Evolutionary conservation across 2,329 filamentous ascomycete genomes (phyloP).

Genomic region (Colletotrichum sansevieriae): DNA sequence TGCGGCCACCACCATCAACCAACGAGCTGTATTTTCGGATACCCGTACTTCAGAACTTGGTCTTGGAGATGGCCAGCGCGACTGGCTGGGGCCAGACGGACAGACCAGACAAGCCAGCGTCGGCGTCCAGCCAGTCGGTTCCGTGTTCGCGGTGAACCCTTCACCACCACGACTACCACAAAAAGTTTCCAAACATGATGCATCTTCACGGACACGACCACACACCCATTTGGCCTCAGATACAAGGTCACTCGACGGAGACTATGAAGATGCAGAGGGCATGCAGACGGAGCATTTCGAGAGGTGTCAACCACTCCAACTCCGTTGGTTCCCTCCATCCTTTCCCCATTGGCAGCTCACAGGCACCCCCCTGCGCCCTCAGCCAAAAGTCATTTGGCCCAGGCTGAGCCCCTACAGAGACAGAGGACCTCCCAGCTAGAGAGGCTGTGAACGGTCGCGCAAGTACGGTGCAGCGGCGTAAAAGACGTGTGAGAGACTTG

Average conservation of each 20-base stretch:
- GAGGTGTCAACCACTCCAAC: constrained; percentile 11
- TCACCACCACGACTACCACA: too few relatives aligned
- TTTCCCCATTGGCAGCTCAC: constrained; percentile 34
- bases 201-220: constrained; percentile 15
- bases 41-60: not conserved
- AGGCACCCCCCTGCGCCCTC: constrained; percentile 28
- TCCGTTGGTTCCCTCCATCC: constrained; percentile 36
- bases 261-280: constrained; percentile 18
- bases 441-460: constrained; percentile 12
- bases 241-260: constrained; percentile 5
- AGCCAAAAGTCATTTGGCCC: constrained; percentile 24
- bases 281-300: constrained; percentile 13
- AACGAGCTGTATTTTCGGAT: not conserved
- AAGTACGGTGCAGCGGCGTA: constrained; percentile 13
- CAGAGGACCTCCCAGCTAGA: constrained; percentile 2
- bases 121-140: too few relatives aligned
- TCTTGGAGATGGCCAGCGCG: not conserved
- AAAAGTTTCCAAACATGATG: not conserved
- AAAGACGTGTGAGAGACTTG: constrained; percentile 10
- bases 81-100: not conserved
- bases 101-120: too few relatives aligned
- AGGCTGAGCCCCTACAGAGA: constrained; percentile 18
- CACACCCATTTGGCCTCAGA: constrained; percentile 4
- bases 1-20: constrained; percentile 26
- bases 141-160: not conserved